Percentiles rank a stretch among this genome's conserved stretches.
phyloP scores from a whole-genome alignment of 2,329 filamentous ascomycete species.

The Fusarium armeniacum region DNA sequence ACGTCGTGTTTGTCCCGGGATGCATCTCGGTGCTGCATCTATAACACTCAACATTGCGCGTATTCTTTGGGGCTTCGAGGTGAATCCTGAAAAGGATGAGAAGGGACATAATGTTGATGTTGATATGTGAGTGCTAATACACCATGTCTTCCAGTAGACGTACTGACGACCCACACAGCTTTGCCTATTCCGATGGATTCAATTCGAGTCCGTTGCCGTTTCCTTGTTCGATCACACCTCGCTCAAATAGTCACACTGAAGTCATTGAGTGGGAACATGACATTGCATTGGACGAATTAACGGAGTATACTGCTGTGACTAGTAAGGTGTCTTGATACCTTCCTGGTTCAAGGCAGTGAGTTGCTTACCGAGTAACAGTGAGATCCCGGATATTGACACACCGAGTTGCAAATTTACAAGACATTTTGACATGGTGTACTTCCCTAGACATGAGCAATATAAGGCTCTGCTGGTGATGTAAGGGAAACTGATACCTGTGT shows the following conservation, averaged over 20 bases:
- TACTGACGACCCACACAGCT: too few relatives aligned
- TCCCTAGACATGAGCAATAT: too few relatives aligned
- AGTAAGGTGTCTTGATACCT: conserved; percentile 44
- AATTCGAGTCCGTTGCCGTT: conserved; percentile 60
- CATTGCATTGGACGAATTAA: conserved; percentile 47
- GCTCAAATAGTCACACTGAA: conserved; percentile 52
- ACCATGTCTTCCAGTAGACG: too few relatives aligned
- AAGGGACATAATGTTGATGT: conserved; percentile 53
- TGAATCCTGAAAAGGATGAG: conserved; percentile 52
- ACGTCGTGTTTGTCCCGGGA: conserved; percentile 57
- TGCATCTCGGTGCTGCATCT: conserved; percentile 67
- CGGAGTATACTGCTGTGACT: conserved; percentile 43
- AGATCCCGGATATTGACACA: too few relatives aligned
- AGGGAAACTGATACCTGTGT: too few relatives aligned
- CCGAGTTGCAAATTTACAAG: too few relatives aligned
- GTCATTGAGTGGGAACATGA: conserved; percentile 53
- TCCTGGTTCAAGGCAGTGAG: rapidly evolving
- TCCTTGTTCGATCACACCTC: conserved; percentile 56
- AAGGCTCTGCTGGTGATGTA: too few relatives aligned
- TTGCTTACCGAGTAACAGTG: too few relatives aligned
- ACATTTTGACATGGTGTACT: too few relatives aligned
- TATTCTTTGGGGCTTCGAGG: conserved; percentile 67
- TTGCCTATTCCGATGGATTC: conserved; percentile 59
- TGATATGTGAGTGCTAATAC: conserved; percentile 58
- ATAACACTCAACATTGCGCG: conserved; percentile 62